These are phyloP conservation scores for Xanthoconium purpureum DNA, from an alignment of 768 basidiomycete species.

Conservation along the genomic window DNA sequence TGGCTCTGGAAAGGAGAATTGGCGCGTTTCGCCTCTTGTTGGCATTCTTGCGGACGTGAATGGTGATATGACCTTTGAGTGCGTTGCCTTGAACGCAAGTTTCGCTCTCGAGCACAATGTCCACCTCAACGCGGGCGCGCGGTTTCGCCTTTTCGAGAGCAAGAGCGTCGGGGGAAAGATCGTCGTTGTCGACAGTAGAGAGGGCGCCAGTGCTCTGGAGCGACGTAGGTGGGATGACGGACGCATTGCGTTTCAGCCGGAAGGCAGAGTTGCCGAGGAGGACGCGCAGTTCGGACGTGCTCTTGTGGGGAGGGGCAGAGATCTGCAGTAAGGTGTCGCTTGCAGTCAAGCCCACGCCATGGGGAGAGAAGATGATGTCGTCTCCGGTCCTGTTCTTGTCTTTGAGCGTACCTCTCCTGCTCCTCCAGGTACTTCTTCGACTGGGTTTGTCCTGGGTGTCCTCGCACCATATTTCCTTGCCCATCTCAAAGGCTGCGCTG, in stretches of 20 bases:
- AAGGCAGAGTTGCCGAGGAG: conserved; percentile 62
- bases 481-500: conserved; percentile 13
- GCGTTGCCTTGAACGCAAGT: conserved; percentile 76
- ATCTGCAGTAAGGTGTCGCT: conserved; percentile 52
- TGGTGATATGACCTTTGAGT: conserved; percentile 65
- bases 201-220: conserved; percentile 7
- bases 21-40: conserved; percentile 49
- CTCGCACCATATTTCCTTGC: conserved; percentile 24
- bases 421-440: conserved; percentile 18
- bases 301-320: conserved; percentile 47
- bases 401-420: conserved; percentile 6
- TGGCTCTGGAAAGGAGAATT: conserved; percentile 69
- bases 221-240: conserved; percentile 34
- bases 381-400: conserved; percentile 6
- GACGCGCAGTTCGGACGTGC: conserved; percentile 54
- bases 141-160: conserved; percentile 69
- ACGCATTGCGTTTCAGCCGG: conserved; percentile 52
- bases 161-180: conserved; percentile 30
- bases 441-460: not conserved
- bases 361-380: conserved; percentile 2
- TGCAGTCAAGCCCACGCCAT: conserved; percentile 37
- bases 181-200: conserved; percentile 5
- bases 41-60: conserved; percentile 55
- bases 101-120: conserved; percentile 73
- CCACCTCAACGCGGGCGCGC: conserved; percentile 75